phyloP scores from a whole-genome alignment of 148 eudicot species.

The Suaeda aralocaspica region DNA sequence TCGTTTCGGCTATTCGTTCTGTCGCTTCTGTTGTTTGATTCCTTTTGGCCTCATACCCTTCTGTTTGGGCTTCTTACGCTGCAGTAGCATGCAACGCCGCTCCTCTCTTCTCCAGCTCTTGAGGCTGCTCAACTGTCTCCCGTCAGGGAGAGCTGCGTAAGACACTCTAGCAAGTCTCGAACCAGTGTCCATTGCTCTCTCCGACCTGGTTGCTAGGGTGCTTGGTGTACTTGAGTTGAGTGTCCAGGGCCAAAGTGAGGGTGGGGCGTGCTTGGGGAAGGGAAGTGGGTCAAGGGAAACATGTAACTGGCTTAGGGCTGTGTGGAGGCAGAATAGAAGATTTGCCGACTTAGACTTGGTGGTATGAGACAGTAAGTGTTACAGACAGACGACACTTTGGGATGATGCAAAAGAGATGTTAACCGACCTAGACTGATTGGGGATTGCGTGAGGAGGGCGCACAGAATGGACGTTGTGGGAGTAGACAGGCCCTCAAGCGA shows the following conservation, averaged over 20 bases:
- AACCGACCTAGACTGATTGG: conserved; percentile 19
- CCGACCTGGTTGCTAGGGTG: conserved; percentile 62
- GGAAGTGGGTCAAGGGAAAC: conserved; percentile 15
- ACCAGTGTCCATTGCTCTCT: conserved; percentile 83
- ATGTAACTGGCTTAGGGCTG: conserved; percentile 25
- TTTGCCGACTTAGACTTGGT: conserved; percentile 21
- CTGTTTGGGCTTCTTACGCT: conserved; percentile 18
- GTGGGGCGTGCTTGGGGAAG: conserved; percentile 15
- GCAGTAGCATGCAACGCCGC: conserved; percentile 21
- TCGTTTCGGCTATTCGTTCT: conserved; percentile 38
- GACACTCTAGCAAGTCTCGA: conserved; percentile 63
- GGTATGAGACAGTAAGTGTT: conserved; percentile 2
- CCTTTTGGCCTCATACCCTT: conserved; percentile 5
- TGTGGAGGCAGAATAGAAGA: conserved; percentile 19
- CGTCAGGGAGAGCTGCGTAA: conserved; percentile 63
- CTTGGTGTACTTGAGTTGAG: conserved; percentile 50
- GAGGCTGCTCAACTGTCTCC: conserved; percentile 60
- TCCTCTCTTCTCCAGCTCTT: conserved; percentile 12
- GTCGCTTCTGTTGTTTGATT: conserved; percentile 11
- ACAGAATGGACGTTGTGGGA: conserved; percentile 25
- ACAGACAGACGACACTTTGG: conserved; percentile 24
- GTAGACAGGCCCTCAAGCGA: conserved; percentile 44
- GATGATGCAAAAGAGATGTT: conserved; percentile 17
- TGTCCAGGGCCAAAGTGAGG: conserved; percentile 28
- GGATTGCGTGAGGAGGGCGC: conserved; percentile 13